Conservation (phyloP, 1,139 yeast genomes). For the Magnusiomyces fungicola region DNA sequence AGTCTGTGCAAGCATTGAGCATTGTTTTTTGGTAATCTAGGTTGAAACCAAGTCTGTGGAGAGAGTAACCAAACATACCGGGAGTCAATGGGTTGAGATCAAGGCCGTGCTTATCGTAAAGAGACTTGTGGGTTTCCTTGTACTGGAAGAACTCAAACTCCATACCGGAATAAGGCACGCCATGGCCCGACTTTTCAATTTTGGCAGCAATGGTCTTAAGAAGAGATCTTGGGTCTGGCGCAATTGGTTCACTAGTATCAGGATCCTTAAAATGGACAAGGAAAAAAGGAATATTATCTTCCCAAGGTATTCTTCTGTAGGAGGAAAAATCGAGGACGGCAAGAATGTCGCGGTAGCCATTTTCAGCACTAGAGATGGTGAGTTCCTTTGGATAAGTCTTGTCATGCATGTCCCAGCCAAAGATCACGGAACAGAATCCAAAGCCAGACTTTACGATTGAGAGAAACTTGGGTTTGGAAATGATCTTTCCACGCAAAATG, state of each 20-base stretch:
- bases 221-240: slow-evolving; percentile 32
- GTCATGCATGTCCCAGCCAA: slow-evolving; percentile 37
- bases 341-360: slow-evolving; percentile 31
- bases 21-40: slow-evolving; percentile 29
- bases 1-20: slow-evolving; percentile 22
- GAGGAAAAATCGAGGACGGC: slow-evolving; percentile 28
- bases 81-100: slow-evolving; percentile 29
- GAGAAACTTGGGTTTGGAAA: slow-evolving; percentile 29
- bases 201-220: slow-evolving; percentile 21
- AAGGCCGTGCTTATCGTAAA: slow-evolving; percentile 25
- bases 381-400: slow-evolving; percentile 26
- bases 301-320: slow-evolving; percentile 31
- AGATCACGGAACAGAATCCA: slow-evolving; percentile 34
- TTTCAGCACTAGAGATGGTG: slow-evolving; percentile 27
- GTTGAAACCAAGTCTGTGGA: slow-evolving; percentile 30
- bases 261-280: slow-evolving; percentile 28
- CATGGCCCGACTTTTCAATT: slow-evolving; percentile 16
- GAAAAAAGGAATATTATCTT: slow-evolving; percentile 27
- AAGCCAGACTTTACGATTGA: slow-evolving; percentile 27
- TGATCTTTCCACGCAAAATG: slow-evolving; percentile 33
- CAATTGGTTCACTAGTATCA: slow-evolving; percentile 24
- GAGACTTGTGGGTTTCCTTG: slow-evolving; percentile 27
- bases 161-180: slow-evolving; percentile 30
- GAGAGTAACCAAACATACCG: slow-evolving; percentile 35
- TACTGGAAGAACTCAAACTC: slow-evolving; percentile 34